Conservation (phyloP, 1,284 basidiomycete species). For the Moniliella sp. region DNA sequence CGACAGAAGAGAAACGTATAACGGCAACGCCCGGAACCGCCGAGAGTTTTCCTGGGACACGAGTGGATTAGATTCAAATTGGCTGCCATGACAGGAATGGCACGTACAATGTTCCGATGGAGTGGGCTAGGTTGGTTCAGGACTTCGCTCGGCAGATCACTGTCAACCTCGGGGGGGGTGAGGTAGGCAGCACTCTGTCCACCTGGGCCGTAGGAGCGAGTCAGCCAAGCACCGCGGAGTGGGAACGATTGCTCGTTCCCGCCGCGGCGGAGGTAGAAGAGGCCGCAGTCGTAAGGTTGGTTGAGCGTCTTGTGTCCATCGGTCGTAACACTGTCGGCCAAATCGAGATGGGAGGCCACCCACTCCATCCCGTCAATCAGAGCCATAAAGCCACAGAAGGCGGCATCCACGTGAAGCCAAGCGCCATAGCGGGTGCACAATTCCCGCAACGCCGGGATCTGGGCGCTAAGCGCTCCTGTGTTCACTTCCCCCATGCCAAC, state of each 20-base stretch:
- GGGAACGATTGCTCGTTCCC: too few species aligned
- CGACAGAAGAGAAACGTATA: conserved; percentile 37
- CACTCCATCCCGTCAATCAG: conserved; percentile 35
- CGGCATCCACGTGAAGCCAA: conserved; percentile 41
- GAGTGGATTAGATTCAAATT: not conserved
- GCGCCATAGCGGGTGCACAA: conserved; percentile 36
- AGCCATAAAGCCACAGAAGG: conserved; percentile 39
- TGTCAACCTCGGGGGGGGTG: conserved; percentile 6
- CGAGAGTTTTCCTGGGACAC: conserved; percentile 36
- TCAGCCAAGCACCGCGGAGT: too few species aligned
- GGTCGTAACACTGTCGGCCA: conserved; percentile 37
- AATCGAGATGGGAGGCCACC: conserved; percentile 33
- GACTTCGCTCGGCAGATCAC: too few species aligned
- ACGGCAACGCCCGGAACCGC: conserved; percentile 38
- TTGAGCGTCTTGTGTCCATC: conserved; percentile 35
- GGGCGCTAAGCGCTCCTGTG: conserved; percentile 29
- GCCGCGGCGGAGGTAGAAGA: conserved; percentile 39
- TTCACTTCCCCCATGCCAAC: conserved; percentile 40
- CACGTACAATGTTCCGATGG: not conserved
- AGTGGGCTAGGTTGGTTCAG: not conserved
- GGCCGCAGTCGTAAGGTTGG: conserved; percentile 39
- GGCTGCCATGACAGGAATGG: not conserved
- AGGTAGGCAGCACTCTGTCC: conserved; percentile 35
- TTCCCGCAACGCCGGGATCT: conserved; percentile 25
- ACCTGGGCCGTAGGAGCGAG: conserved; percentile 28